Base-by-base conservation (phyloP, 1,284 basidiomycete species). In the Ustilago nuda region DNA sequence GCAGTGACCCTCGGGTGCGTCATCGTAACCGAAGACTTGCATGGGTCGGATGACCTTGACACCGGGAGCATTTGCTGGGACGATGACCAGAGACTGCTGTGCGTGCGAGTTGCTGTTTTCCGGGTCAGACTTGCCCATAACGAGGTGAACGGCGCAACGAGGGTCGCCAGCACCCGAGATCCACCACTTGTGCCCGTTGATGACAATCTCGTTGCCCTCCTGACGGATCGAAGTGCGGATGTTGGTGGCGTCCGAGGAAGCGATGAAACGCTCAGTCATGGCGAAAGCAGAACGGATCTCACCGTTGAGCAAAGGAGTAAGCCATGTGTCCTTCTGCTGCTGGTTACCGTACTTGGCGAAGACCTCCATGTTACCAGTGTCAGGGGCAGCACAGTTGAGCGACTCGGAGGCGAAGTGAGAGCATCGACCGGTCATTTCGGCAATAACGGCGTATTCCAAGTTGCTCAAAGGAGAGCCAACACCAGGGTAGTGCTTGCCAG, bases 111-210 rank as follows among this genome's bases (percentile, higher is more conserved):
- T 91, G 72, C 89, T 88, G 86, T 94, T 93, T 58, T 88, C 87
- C 5, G 93, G 90, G 85, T 94, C 92, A 73, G 91, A 93, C 88
- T 94, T 94, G 72, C 94, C 96, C 89, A 99, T 92, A 50, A 98
- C 93, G 60, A 99, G 90, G 86, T 99, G 96, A 8, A 99, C 84
- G 69, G 90, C 91, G 76, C 92, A 93, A 66, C 96, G 90, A 52
- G 94, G 94, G 87, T 99, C 95, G 39, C 95, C 95, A 5, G 96
- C 96, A 57, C 96, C 96, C 48, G 94, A 95, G 86, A 98, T 98
- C 92, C 93, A 98, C 95, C 96, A 98, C 90, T 99, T 99, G 87
- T 96, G 94, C 1, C 96, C 96, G 82, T 93, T 95, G 80, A 99
- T 92, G 72, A 97, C 91, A 77, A 98, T 93, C 76, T 95, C 92